Evolutionary conservation across 2,329 filamentous ascomycete species (phyloP), one percentile per base, ranked within the genome.

Genomic region (Fusarium liriodendri): DNA sequence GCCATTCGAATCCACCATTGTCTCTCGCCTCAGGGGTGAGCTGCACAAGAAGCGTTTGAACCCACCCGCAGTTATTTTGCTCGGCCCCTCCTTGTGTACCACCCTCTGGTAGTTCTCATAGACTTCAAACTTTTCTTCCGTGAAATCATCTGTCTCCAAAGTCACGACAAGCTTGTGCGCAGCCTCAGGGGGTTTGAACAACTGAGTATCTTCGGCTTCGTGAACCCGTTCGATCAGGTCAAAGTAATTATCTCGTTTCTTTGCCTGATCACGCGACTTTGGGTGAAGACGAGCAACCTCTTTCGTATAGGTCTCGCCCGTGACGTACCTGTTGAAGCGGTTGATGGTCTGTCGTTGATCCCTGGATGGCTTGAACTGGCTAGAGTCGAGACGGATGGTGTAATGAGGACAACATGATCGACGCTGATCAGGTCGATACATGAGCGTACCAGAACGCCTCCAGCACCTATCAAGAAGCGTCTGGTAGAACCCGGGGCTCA

Each of bases 351-450:
- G 92, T 40, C 94, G 87, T 78, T 97, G 94, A 77, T 94, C 91
- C 80, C 89, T 91, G 32, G 89, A 88, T 7, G 93, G 86, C 74
- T 89, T 91, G 82, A 93, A 94, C 42, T 87, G 84, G 55, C 85
- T 81, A 27, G 90, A 90, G 77, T 94, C 92, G 22, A 95, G 86
- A 55, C 93, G 90, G 63, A 97, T 91, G 1, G 93, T 95, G 81
- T 96, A 98, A 79, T 98, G 95, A 52, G 95, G 95, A 82, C 97
- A 99, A 79, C 97, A 99, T 71, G 95, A 94, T 66, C 91, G 87
- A 67, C 89, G 88, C 77, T 94, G 91, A 81, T 97, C 93, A 16
- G 94, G 94, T 70, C 94, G 91, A 83, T 97, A 97, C 58, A 97
- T 85, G 10, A 95, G 85, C 32, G 84, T 90, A 18, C 89, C 91